These are phyloP conservation scores for Saccharomycodes ludwigii DNA, from an alignment of 805 yeast genomes.

Conservation along the genomic window DNA sequence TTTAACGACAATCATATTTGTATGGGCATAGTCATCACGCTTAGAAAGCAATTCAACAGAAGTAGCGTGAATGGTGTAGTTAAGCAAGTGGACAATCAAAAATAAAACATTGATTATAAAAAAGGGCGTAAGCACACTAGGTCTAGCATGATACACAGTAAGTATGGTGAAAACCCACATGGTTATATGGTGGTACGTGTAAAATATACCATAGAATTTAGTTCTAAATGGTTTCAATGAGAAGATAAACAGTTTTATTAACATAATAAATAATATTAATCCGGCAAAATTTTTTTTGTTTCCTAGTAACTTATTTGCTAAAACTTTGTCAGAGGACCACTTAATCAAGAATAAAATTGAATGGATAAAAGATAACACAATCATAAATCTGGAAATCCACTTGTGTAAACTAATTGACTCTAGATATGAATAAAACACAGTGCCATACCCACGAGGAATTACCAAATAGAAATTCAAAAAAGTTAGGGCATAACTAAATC, in stretches of 20 bases:
- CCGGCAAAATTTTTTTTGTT: constrained; percentile 39
- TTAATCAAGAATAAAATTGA: constrained; percentile 36
- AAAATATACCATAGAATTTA: constrained; percentile 39
- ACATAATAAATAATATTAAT: constrained; percentile 27
- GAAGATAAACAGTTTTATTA: constrained; percentile 28
- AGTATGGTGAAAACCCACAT: constrained; percentile 33
- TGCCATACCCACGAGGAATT: constrained; percentile 39
- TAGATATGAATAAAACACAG: constrained; percentile 34
- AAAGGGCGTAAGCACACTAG: constrained; percentile 37
- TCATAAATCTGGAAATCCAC: constrained; percentile 54
- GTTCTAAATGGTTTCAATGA: constrained; percentile 41
- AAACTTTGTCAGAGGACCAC: constrained; percentile 31
- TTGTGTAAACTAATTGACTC: constrained; percentile 49
- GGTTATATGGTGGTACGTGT: constrained; percentile 41
- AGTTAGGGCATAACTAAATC: constrained; percentile 44
- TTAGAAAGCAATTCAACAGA: constrained; percentile 9
- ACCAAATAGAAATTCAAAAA: constrained; percentile 48
- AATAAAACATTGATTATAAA: constrained; percentile 13
- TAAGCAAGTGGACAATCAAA: constrained; percentile 10
- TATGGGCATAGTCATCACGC: constrained; percentile 9
- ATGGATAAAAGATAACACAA: constrained; percentile 36
- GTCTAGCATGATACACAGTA: constrained; percentile 55
- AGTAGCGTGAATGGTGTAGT: constrained; percentile 9
- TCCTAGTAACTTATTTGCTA: constrained; percentile 23
- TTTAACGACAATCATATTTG: constrained; percentile 15